Base-by-base conservation (phyloP, 495 filamentous ascomycete species). In the Aspergillus wentii region DNA sequence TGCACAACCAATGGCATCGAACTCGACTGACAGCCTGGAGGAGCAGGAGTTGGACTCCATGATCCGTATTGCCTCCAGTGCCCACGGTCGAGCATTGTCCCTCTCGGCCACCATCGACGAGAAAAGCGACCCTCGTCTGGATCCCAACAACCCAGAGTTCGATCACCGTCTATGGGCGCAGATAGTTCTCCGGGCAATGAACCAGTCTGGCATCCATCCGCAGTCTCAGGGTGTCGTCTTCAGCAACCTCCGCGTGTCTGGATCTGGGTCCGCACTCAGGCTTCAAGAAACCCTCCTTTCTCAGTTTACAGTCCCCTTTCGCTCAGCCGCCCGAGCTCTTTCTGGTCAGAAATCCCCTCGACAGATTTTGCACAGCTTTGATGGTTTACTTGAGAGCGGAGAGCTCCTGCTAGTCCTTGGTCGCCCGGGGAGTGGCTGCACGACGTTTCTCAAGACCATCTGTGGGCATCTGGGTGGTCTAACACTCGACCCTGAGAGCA, bases 91-190 rank as follows among this genome's bases (percentile, higher is more conserved):
- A 20, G 38, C 38, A 21, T 23, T 56, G 10, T 61, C 57, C 1
- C 36, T 34, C 10, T 28, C 44, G 9, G 33, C 43, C 6, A 54
- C 40, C 13, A 35, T 36, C 10, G 44, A 52, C 32, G 44, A 42
- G 2, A 37, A 23, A 9, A 35, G 43, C 15, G 72, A 73, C 37
- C 68, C 73, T 0, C 52, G 62, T 3, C 49, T 79, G 9, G 71
- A 80, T 53, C 76, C 76, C 26, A 53, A 51, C 30, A 64, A 54
- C 26, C 53, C 62, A 0, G 57, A 75, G 38, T 80, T 80, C 49
- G 68, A 74, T 52, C 62, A 74, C 5, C 57, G 70, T 18, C 54
- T 64, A 41, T 80, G 75, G 75, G 59, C 67, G 4, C 50, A 73
- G 54, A 58, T 65, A 49, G 47, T 57, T 1, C 17, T 67, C 20